These are phyloP conservation scores for Cyanidiococcus yangmingshanensis DNA, from an alignment of 23 red algal genomes.

Conservation along the genomic window DNA sequence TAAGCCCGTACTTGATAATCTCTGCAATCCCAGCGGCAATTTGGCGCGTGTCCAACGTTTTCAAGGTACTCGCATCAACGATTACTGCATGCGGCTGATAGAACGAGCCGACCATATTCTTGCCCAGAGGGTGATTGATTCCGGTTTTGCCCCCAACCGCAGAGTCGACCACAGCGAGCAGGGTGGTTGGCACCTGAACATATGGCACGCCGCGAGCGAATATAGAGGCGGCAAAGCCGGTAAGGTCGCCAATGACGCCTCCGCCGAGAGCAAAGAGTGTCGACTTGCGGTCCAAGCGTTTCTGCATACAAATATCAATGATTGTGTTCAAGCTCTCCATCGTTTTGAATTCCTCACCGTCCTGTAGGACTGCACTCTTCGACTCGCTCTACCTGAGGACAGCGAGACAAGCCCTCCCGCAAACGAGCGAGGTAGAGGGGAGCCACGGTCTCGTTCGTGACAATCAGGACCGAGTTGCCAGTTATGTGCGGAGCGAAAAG, in stretches of 20 bases:
- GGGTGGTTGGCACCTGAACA: conserved; percentile 18
- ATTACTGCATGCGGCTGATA: conserved; percentile 85
- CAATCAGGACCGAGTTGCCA: conserved; percentile 58
- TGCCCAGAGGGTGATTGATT: conserved; percentile 81
- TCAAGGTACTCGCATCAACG: conserved; percentile 49
- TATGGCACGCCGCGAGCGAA: conserved; percentile 1
- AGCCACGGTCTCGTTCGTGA: conserved; percentile 70
- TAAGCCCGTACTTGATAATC: conserved; percentile 92
- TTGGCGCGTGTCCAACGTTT: conserved; percentile 67
- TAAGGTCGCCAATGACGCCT: conserved; percentile 10
- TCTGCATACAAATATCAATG: conserved; percentile 61
- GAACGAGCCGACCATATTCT: conserved; percentile 95
- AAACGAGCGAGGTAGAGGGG: conserved; percentile 59
- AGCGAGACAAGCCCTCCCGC: conserved; percentile 17
- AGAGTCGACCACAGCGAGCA: conserved; percentile 12
- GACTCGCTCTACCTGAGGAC: conserved; percentile 29
- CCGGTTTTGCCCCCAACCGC: conserved; percentile 18
- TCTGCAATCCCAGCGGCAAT: conserved; percentile 72
- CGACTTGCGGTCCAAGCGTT: conserved; percentile 55
- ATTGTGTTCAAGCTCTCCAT: conserved; percentile 32
- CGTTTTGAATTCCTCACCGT: conserved; percentile 84
- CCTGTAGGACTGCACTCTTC: conserved; percentile 41
- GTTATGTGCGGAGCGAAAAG: conserved; percentile 31
- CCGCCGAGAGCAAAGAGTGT: conserved; percentile 71
- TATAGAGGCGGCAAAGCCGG: background rate